A percentile compares a stretch with the other conserved stretches of the same genome.
Evolutionary conservation across 441 rosid genomes (phyloP).

Genomic region (Rhodomyrtus psidioides): DNA sequence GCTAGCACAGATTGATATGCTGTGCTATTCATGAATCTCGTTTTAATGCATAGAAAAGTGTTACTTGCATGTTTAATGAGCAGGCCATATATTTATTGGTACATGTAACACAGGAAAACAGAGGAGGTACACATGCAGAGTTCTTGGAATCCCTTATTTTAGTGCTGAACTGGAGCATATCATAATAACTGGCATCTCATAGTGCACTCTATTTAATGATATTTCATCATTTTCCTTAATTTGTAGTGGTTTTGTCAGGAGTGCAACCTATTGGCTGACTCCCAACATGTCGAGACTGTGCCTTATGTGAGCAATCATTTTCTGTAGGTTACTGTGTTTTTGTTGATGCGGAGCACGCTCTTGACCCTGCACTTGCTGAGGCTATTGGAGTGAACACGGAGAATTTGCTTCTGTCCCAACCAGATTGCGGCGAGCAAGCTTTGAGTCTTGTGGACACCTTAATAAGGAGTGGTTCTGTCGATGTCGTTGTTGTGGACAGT

Average conservation of each 20-base stretch:
- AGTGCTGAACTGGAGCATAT: background rate
- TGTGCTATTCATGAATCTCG: background rate
- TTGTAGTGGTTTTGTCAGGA: background rate
- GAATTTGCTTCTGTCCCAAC: slow-evolving; percentile 90
- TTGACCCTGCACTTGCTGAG: slow-evolving; percentile 77
- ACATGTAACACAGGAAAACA: background rate
- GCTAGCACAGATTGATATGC: background rate
- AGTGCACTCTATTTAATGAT: background rate
- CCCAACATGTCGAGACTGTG: background rate
- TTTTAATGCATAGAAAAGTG: background rate
- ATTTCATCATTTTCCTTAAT: background rate
- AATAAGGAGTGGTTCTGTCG: slow-evolving; percentile 91
- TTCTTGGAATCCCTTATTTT: background rate
- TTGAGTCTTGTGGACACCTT: slow-evolving; percentile 91
- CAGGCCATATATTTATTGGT: background rate
- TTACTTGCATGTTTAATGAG: background rate
- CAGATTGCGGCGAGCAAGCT: slow-evolving; percentile 97
- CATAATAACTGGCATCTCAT: background rate
- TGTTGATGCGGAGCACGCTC: slow-evolving; percentile 97
- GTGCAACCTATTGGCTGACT: background rate
- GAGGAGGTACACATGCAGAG: background rate
- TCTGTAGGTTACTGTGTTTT: slow-evolving; percentile 72
- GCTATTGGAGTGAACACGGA: slow-evolving; percentile 85
- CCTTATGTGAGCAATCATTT: background rate
- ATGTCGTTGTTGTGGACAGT: slow-evolving; percentile 95